Base-by-base conservation (phyloP, 2,329 filamentous ascomycete species). In the Stachybotrys elegans region DNA sequence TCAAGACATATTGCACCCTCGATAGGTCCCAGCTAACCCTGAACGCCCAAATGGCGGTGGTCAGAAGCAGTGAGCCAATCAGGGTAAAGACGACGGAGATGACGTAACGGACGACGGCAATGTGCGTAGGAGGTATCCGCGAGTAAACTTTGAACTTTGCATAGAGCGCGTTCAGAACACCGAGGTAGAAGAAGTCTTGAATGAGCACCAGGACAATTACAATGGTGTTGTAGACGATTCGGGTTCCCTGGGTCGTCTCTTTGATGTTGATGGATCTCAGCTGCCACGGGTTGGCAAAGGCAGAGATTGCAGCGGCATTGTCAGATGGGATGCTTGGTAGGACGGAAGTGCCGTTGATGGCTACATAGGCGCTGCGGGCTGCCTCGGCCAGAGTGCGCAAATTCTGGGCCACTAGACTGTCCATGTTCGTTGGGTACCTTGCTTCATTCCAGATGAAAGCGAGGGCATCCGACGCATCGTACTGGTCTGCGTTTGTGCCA, bases 111-210 rank as follows among this genome's bases (percentile, higher is more conserved):
- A 51, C 43, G 2, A 51, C 20, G 19, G 52, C 50, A 35, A 53
- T 52, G 22, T 45, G 46, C 4, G 13, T 13, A 0, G 49, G 45
- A 2, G 35, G 20, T 13, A 46, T 37, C 11, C 43, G 43, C 8
- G 48, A 22, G 32, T 52, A 56, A 20, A 55, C 29, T 37, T 51
- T 55, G 44, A 56, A 54, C n/a, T 49, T 36, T 6, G 41, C 51
- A 7, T 51, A 54, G 16, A 56, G 49, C 2, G 51, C 52, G 23
- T 55, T 56, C 25, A 55, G 42, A 5, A 45, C 51, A 22, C 49
- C 52, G 9, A 56, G 47, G 29, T 52, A 56, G 37, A 55, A 56
- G 40, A 55, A 55, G 14, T 55, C 49, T 20, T 56, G 48, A 22
- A 55, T 54, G 22, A 55, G 31, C n/a, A 54, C 40, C 37, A 56